phyloP scores from a whole-genome alignment of 2,329 filamentous ascomycete genomes.

The Zasmidium citrigriseum region DNA sequence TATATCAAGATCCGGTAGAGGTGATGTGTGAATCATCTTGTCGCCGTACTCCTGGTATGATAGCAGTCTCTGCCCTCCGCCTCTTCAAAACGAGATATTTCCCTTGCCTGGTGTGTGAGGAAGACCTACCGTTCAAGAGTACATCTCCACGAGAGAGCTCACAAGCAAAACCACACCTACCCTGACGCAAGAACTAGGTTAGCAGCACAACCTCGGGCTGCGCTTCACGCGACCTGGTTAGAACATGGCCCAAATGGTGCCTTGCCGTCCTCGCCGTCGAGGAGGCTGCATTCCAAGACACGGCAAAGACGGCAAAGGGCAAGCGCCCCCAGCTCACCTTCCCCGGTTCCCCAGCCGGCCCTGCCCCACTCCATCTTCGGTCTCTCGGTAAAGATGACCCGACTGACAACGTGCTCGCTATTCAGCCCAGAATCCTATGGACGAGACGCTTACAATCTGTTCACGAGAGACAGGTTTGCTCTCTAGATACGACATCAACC shows the following conservation, averaged over 20 bases:
- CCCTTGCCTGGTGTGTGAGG: not conserved
- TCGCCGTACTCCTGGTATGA: not conserved
- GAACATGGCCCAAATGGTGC: not conserved
- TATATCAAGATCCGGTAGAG: conserved; percentile 29
- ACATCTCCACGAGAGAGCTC: not conserved
- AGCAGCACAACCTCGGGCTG: conserved; percentile 18
- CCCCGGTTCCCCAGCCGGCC: not conserved
- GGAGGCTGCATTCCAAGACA: not conserved
- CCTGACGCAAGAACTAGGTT: not conserved
- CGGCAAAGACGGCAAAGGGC: conserved; percentile 12
- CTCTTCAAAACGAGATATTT: not conserved
- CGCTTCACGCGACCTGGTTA: not conserved
- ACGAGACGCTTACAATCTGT: not conserved
- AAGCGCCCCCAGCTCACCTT: not conserved
- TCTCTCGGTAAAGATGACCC: not conserved
- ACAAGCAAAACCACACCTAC: not conserved
- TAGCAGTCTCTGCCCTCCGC: not conserved
- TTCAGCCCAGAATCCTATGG: not conserved
- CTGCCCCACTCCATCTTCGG: too few species aligned
- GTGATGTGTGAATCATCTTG: conserved; percentile 29
- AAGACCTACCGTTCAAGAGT: not conserved
- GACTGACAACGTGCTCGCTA: not conserved
- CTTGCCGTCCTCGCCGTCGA: too few species aligned
- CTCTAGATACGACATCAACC: not conserved
- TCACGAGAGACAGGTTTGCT: not conserved